Evolutionary conservation across 345 rosid genomes (phyloP).

Genomic region (Eucalyptus regnans): DNA sequence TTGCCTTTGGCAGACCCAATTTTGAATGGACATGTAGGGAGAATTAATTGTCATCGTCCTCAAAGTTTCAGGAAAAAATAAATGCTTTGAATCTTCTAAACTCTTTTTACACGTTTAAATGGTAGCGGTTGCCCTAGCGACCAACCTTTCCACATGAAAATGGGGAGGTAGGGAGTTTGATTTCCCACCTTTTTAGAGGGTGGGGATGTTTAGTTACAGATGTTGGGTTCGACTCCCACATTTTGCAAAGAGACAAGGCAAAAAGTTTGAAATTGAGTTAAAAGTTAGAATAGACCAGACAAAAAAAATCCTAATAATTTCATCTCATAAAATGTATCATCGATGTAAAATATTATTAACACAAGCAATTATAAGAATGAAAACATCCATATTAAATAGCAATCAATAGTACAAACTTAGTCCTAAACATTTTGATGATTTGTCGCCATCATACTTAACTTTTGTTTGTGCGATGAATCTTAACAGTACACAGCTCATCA

Average conservation of each 20-base stretch:
- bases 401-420: not conserved
- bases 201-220: too few relatives aligned
- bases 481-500: not conserved
- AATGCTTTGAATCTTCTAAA: not conserved
- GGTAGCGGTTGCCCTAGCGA: too few relatives aligned
- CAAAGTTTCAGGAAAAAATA: not conserved
- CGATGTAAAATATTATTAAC: not conserved
- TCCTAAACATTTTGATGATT: not conserved
- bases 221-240: too few relatives aligned
- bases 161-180: too few relatives aligned
- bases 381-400: not conserved
- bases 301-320: not conserved
- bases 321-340: not conserved
- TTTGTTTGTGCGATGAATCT: not conserved
- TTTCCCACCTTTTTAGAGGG: too few relatives aligned
- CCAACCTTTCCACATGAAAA: too few relatives aligned
- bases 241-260: rapidly evolving
- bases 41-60: not conserved
- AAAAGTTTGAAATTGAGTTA: too few relatives aligned
- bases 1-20: not conserved
- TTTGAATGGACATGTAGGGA: not conserved
- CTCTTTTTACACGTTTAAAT: not conserved
- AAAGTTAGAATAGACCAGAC: too few relatives aligned
- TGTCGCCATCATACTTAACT: not conserved
- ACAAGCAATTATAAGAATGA: not conserved